A percentile compares a stretch with the other conserved stretches of the same genome.
Evolutionary conservation across 2,329 filamentous ascomycete species (phyloP).

Genomic region (Fusarium sp.): DNA sequence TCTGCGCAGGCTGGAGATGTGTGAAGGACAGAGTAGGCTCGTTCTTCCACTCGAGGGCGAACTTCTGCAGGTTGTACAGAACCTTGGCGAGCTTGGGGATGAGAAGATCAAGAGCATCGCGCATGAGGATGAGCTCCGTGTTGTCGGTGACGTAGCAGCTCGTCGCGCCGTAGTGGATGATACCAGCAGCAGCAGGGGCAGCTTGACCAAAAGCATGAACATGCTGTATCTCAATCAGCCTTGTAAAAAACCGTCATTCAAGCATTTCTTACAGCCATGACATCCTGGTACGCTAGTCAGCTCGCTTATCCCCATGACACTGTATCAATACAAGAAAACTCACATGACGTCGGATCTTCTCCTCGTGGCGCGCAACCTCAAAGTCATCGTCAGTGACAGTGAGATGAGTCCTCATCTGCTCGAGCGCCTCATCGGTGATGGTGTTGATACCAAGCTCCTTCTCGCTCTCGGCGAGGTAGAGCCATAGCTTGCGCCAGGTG

Average conservation of each 20-base stretch:
- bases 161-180: not conserved
- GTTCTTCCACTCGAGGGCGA: not conserved
- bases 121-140: not conserved
- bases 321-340: not conserved
- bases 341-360: constrained; percentile 26
- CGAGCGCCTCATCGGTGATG: constrained; percentile 28
- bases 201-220: not conserved
- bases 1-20: not conserved
- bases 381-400: constrained; percentile 26
- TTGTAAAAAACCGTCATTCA: not conserved
- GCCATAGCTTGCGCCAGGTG: constrained; percentile 33
- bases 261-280: constrained; percentile 10
- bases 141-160: not conserved
- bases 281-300: constrained; percentile 11
- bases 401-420: constrained; percentile 27
- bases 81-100: not conserved
- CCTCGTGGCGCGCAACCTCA: constrained; percentile 27
- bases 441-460: constrained; percentile 26
- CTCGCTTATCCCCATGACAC: not conserved
- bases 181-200: not conserved
- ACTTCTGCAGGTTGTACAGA: not conserved
- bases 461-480: constrained; percentile 27
- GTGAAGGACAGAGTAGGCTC: not conserved
- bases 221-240: not conserved
- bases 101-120: not conserved